Evolutionary conservation across 306 rosid genomes (phyloP), one percentile per base, ranked within the genome.

Genomic region (Medicago ruthenica): DNA sequence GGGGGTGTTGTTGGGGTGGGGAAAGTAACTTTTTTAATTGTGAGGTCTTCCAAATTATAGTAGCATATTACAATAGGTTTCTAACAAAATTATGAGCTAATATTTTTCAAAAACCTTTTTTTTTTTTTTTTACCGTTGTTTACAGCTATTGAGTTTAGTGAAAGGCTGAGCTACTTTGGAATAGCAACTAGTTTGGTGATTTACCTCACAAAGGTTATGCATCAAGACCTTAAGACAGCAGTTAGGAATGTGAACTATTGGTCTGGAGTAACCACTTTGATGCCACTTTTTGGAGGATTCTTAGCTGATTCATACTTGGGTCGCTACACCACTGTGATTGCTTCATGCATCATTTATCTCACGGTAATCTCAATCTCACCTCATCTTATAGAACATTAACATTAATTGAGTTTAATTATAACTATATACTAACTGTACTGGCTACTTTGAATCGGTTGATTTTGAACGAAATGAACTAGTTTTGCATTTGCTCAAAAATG

Each of bases 121-220:
- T n/a, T n/a, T n/a, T n/a, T n/a, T 21, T 42, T 6, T 13, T 27
- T 4, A 2, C 40, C 2, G 0, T 40, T 64, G 39, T 57, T 59
- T 81, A 86, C 86, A 94, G 98, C 97, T 10, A 92, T 94, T 40
- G 98, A 94, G 80, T 92, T 94, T 79, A 92, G 98, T 79, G 98
- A 94, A 87, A 88, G 98, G 83, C 15, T 94, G 85, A 94, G 96
- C 78, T 92, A 94, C 80, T 94, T 87, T 62, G 98, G 96, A 51
- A 81, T 95, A 84, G 96, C 97, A 37, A 82, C 91, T 1, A 95
- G 93, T 72, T 87, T 95, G 67, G 62, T 92, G 31, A 21, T 95
- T 37, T 95, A 95, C 80, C 88, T 95, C 4, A 92, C 96, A 22
- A 90, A 74, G 76, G 88, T 90, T n/a, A 78, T 95, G 7, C 95